Evolutionary conservation across 495 filamentous ascomycete species (phyloP).

Genomic region (Tuber brumale): DNA sequence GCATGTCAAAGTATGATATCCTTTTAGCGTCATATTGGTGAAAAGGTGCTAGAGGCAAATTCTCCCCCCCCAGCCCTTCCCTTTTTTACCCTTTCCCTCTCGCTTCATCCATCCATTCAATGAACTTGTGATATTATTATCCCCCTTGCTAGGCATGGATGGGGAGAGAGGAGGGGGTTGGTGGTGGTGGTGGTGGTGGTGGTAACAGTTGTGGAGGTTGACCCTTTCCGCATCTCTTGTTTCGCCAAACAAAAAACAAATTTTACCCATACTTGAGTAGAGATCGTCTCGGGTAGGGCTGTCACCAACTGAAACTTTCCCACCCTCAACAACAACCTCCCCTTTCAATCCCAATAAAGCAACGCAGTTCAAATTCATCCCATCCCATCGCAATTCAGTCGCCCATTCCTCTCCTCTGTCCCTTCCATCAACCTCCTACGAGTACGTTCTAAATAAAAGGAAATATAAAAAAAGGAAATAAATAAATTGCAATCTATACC

Average conservation of each 20-base stretch:
- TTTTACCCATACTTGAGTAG: neutral
- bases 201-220: neutral
- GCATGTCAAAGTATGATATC: neutral
- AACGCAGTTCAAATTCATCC: constrained; percentile 1
- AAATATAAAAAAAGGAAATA: neutral
- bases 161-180: neutral
- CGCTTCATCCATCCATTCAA: neutral
- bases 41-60: neutral
- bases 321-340: constrained; percentile 1
- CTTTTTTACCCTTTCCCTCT: neutral
- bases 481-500: neutral
- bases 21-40: neutral
- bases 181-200: neutral
- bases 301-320: constrained; percentile 3
- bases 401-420: neutral
- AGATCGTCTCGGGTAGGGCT: constrained; percentile 5
- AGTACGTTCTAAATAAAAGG: neutral
- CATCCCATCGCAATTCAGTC: neutral
- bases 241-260: constrained; percentile 6
- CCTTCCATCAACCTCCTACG: neutral
- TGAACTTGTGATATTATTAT: neutral
- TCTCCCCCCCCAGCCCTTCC: neutral
- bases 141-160: neutral
- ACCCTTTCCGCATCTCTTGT: neutral
- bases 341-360: neutral